Evolutionary conservation across 345 rosid genomes (phyloP).

Genomic region (Anacardium occidentale): DNA sequence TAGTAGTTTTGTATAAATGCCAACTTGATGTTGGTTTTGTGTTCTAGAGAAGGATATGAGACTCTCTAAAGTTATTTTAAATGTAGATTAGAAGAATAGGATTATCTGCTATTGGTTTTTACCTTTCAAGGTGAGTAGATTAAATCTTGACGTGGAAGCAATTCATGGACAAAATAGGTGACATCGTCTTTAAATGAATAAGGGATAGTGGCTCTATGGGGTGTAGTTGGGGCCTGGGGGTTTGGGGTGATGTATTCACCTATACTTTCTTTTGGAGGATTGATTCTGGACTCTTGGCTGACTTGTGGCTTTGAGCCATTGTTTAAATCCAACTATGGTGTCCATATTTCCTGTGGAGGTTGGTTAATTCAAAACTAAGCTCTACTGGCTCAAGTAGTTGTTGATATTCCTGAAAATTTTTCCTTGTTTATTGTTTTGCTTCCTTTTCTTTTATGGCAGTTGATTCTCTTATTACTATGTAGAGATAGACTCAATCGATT

Average conservation of each 20-base stretch:
- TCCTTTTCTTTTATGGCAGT: neutral
- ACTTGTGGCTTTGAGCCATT: neutral
- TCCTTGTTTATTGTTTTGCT: neutral
- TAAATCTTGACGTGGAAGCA: neutral
- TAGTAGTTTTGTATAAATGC: neutral
- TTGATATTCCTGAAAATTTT: neutral
- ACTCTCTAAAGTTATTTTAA: neutral
- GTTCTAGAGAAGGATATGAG: neutral
- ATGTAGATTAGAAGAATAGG: neutral
- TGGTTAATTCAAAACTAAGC: neutral
- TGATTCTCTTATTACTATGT: neutral
- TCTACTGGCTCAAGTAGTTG: neutral
- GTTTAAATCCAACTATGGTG: neutral
- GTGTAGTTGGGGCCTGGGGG: neutral
- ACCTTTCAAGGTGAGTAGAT: neutral
- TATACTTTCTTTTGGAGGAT: neutral
- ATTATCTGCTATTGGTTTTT: neutral
- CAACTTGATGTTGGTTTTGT: neutral
- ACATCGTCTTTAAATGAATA: neutral
- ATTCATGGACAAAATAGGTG: neutral
- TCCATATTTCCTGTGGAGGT: neutral
- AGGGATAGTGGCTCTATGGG: neutral
- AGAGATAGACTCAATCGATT: neutral
- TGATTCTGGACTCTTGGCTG: neutral
- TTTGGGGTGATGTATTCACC: neutral